Conservation (phyloP, 331 rosid genomes). For the Rosa hybrid region DNA sequence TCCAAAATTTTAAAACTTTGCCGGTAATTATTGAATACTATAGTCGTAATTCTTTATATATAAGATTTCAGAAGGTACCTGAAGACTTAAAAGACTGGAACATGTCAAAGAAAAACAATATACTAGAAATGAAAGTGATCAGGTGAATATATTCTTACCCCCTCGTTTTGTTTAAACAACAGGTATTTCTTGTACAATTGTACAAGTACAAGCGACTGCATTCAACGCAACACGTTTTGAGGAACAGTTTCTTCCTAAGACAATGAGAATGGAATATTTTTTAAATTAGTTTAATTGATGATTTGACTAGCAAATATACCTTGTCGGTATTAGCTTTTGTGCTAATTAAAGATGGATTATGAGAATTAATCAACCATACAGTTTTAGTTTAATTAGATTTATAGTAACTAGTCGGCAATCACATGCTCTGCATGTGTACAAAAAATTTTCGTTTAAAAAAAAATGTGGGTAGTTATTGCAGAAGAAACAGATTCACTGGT, state of each 20-base stretch:
- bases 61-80: not conserved
- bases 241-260: not conserved
- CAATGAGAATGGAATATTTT: not conserved
- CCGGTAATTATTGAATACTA: not conserved
- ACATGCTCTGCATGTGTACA: no score
- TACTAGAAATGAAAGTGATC: not conserved
- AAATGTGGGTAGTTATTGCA: no score
- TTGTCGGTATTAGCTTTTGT: not conserved
- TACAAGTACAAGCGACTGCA: no score
- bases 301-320: slow-evolving; percentile 20
- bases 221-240: slow-evolving; percentile 14
- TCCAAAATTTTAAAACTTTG: not conserved
- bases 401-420: no score
- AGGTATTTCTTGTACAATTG: not conserved
- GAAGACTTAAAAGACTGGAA: not conserved
- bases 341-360: not conserved
- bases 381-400: no score
- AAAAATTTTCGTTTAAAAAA: no score
- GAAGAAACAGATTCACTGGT: no score
- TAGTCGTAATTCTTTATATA: not conserved
- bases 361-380: no score
- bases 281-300: not conserved
- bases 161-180: not conserved
- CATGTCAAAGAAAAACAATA: not conserved
- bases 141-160: not conserved